phyloP scores from a whole-genome alignment of 179 eudicot genomes.

The Vitellaria paradoxa region DNA sequence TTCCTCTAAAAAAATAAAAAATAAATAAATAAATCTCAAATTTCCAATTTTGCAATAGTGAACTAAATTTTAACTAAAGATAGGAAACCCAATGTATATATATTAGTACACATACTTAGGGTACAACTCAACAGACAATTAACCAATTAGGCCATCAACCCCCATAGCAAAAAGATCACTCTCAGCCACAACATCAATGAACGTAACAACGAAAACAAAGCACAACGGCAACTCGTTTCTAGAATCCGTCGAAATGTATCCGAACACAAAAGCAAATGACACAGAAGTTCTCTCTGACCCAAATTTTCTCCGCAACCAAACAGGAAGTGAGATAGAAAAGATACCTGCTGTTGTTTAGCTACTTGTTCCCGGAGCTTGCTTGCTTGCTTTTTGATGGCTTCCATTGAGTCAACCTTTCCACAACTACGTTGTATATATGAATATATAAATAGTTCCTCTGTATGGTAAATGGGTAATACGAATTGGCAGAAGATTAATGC shows the following conservation, averaged over 20 bases:
- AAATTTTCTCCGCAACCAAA: conserved; percentile 6
- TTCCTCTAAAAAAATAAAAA: not conserved
- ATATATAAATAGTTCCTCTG: not conserved
- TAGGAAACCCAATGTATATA: not conserved
- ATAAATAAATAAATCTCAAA: not conserved
- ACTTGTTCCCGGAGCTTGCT: conserved; percentile 86
- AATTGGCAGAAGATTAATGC: not conserved
- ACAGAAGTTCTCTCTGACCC: not conserved
- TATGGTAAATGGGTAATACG: not conserved
- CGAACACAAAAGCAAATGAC: not conserved
- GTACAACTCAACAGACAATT: not conserved
- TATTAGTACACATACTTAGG: not conserved
- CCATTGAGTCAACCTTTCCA: conserved; percentile 34
- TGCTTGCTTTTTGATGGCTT: conserved; percentile 82
- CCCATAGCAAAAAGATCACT: not conserved
- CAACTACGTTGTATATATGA: not conserved
- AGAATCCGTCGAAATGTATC: not conserved
- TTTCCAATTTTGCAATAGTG: not conserved
- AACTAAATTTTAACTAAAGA: not conserved
- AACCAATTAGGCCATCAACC: not conserved
- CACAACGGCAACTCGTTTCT: not conserved
- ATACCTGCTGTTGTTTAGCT: conserved; percentile 80
- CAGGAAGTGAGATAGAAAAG: not conserved
- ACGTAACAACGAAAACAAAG: not conserved
- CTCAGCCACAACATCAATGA: too few species aligned